phyloP scores from a whole-genome alignment of 2,329 filamentous ascomycete species.

The Exophiala bonariae region DNA sequence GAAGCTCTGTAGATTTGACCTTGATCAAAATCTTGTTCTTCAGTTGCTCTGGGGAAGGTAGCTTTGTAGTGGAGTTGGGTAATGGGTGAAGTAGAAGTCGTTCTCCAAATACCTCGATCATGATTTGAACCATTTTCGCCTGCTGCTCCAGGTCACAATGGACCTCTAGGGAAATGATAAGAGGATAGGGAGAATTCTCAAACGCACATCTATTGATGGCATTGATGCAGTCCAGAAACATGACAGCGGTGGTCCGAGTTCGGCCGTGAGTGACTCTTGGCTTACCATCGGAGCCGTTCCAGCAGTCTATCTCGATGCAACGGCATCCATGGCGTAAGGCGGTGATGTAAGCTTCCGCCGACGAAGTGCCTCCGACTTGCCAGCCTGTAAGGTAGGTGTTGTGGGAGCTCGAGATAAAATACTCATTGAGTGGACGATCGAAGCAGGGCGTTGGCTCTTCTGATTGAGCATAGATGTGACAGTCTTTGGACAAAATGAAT shows the following conservation, averaged over 20 bases:
- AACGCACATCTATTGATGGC: conserved; percentile 97
- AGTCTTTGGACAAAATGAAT: conserved; percentile 73
- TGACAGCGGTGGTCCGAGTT: conserved; percentile 83
- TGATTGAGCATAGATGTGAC: conserved; percentile 61
- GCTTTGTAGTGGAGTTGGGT: conserved; percentile 63
- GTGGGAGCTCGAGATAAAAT: conserved; percentile 97
- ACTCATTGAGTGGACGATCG: conserved; percentile 87
- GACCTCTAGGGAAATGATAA: conserved; percentile 94
- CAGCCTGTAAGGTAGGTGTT: conserved; percentile 95
- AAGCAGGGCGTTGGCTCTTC: conserved; percentile 64
- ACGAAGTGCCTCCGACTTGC: conserved; percentile 86
- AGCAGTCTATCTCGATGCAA: conserved; percentile 96
- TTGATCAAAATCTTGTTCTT: conserved; percentile 86
- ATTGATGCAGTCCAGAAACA: conserved; percentile 87
- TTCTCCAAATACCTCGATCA: conserved; percentile 80
- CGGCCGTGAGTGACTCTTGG: conserved; percentile 89
- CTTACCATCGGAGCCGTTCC: conserved; percentile 86
- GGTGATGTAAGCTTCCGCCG: conserved; percentile 90
- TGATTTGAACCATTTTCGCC: conserved; percentile 81
- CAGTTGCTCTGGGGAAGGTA: conserved; percentile 85
- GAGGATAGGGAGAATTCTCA: conserved; percentile 77
- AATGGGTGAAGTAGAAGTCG: conserved; percentile 76
- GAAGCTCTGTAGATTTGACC: conserved; percentile 76
- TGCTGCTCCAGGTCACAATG: conserved; percentile 87
- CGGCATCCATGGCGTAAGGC: conserved; percentile 86